Evolutionary conservation across 495 filamentous ascomycete genomes (phyloP).

Genomic region (Aspergillus panamensis): DNA sequence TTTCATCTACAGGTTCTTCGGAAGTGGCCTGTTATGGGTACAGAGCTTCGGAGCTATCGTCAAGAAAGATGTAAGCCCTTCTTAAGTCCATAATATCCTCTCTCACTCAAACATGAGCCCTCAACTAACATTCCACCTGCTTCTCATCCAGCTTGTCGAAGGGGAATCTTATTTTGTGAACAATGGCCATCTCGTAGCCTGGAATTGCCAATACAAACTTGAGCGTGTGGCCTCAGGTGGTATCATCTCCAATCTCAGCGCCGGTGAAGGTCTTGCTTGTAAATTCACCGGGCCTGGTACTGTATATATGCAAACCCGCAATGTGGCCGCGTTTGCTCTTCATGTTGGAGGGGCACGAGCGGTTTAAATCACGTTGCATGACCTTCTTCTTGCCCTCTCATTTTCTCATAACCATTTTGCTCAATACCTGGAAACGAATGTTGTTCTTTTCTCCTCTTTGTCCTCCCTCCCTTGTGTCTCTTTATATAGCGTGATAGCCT

Average conservation of each 20-base stretch:
- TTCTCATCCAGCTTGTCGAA: slow-evolving; percentile 54
- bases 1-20: slow-evolving; percentile 84
- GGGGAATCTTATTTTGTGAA: slow-evolving; percentile 88
- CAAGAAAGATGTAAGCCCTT: slow-evolving; percentile 70
- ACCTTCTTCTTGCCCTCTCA: background rate
- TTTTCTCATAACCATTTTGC: background rate
- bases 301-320: slow-evolving; percentile 90
- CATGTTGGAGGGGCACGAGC: slow-evolving; percentile 25
- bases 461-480: too few relatives aligned
- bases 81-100: slow-evolving; percentile 27
- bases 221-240: slow-evolving; percentile 88
- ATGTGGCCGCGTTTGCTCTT: slow-evolving; percentile 58
- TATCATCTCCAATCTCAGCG: slow-evolving; percentile 72
- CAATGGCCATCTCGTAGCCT: slow-evolving; percentile 94
- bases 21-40: slow-evolving; percentile 77
- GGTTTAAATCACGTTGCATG: background rate
- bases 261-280: slow-evolving; percentile 86
- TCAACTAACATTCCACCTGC: background rate
- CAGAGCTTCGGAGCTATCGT: slow-evolving; percentile 94
- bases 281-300: slow-evolving; percentile 91
- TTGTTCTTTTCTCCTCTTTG: too few relatives aligned
- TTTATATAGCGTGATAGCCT: too few relatives aligned
- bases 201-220: slow-evolving; percentile 89
- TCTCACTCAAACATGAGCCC: background rate
- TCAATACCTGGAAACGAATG: too few relatives aligned